These are phyloP conservation scores for Aspergillus homomorphus DNA, from an alignment of 495 filamentous ascomycete genomes.

Conservation along the genomic window DNA sequence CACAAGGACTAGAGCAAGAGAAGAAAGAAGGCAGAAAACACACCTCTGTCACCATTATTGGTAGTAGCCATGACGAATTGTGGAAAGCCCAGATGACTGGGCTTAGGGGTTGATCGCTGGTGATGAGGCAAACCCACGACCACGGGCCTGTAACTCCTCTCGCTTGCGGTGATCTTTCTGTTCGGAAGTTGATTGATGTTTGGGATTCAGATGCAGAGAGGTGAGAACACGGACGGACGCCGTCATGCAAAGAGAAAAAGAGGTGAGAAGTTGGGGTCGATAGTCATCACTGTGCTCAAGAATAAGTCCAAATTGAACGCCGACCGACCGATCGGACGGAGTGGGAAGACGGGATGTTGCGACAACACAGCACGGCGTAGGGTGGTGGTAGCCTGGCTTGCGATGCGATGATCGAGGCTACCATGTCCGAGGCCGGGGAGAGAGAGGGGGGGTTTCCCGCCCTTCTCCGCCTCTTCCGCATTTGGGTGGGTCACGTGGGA, in stretches of 20 bases:
- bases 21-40: conserved; percentile 1
- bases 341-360: neutral
- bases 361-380: conserved; percentile 2
- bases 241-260: neutral
- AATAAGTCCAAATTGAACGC: neutral
- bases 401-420: neutral
- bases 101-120: too few relatives aligned
- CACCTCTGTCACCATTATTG: conserved; percentile 37
- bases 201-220: too few relatives aligned
- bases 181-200: neutral
- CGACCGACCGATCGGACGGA: neutral
- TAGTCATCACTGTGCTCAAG: neutral
- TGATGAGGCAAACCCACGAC: neutral
- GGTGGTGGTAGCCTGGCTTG: neutral
- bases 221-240: too few relatives aligned
- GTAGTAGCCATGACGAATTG: conserved; percentile 34
- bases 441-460: neutral
- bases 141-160: neutral
- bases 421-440: neutral
- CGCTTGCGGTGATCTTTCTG: neutral
- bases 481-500: neutral
- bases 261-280: neutral
- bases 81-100: neutral
- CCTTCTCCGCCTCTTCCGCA: too few relatives aligned
- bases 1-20: neutral